A percentile compares a stretch with the other conserved stretches of the same genome.
These are phyloP conservation scores for Dactylellina sp. DNA, from an alignment of 2,329 filamentous ascomycete genomes.

Conservation along the genomic window DNA sequence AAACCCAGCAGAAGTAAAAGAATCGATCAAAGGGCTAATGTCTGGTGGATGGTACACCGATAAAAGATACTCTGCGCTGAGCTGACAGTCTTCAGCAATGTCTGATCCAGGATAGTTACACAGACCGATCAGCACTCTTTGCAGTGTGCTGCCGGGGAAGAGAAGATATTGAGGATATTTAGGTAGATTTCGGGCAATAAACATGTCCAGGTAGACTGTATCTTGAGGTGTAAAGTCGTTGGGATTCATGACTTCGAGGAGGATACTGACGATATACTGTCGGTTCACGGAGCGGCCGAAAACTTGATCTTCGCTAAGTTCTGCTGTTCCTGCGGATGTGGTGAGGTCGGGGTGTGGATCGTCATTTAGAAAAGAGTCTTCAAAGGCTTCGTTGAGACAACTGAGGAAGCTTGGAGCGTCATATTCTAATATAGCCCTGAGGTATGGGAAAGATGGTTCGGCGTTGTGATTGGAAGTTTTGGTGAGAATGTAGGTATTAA, in stretches of 20 bases:
- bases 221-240: conserved; percentile 81
- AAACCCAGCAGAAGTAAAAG: conserved; percentile 83
- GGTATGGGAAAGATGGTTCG: conserved; percentile 84
- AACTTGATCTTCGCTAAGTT: conserved; percentile 72
- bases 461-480: conserved; percentile 67
- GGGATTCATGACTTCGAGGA: conserved; percentile 88
- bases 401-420: conserved; percentile 93
- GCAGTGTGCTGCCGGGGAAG: conserved; percentile 85
- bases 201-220: conserved; percentile 97
- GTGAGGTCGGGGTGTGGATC: conserved; percentile 62
- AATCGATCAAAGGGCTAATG: conserved; percentile 77
- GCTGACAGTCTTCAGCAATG: conserved; percentile 89
- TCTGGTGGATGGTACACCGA: conserved; percentile 93
- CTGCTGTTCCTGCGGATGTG: conserved; percentile 59
- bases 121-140: conserved; percentile 81
- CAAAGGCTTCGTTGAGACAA: conserved; percentile 95
- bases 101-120: conserved; percentile 85
- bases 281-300: conserved; percentile 81
- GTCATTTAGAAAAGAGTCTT: conserved; percentile 92
- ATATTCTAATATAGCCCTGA: conserved; percentile 85
- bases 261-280: conserved; percentile 90
- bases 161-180: conserved; percentile 97
- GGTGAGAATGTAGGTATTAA: conserved; percentile 72
- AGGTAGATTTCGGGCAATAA: conserved; percentile 91
- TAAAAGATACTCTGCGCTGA: conserved; percentile 95